Percentiles rank a stretch among this genome's conserved stretches.
Conservation (phyloP, 345 rosid genomes). For the Physaria fendleri region DNA sequence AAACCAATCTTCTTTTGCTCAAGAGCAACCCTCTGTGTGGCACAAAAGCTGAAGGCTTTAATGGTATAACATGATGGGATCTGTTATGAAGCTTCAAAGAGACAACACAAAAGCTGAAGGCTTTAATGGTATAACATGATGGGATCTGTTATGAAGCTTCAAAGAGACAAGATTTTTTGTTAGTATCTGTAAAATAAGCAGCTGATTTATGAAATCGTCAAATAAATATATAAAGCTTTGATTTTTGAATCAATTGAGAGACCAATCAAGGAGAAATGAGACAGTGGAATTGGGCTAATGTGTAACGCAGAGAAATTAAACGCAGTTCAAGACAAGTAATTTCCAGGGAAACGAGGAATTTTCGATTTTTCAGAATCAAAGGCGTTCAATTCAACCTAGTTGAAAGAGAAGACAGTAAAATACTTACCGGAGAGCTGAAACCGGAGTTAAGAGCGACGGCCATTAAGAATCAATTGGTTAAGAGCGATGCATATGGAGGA, state of each 20-base stretch:
- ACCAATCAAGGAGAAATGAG: background rate
- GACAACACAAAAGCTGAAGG: conserved; percentile 2
- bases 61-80: background rate
- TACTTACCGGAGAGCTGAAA: conserved; percentile 23
- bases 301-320: background rate
- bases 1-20: conserved; percentile 27
- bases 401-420: background rate
- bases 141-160: conserved; percentile 17
- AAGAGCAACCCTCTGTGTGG: too few relatives aligned
- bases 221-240: background rate
- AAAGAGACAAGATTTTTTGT: background rate
- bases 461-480: conserved; percentile 3
- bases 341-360: background rate
- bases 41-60: conserved; percentile 13
- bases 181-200: background rate
- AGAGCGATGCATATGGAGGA: conserved; percentile 10
- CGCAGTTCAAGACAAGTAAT: background rate
- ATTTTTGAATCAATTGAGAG: background rate
- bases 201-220: background rate
- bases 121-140: conserved; percentile 4
- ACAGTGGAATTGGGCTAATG: background rate
- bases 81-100: conserved; percentile 22
- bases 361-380: background rate
- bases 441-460: conserved; percentile 31
- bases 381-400: background rate